Percentiles rank a stretch among this genome's conserved stretches.
Conservation (phyloP, 2,329 filamentous ascomycete genomes). For the Neonectria neomacrospora region DNA sequence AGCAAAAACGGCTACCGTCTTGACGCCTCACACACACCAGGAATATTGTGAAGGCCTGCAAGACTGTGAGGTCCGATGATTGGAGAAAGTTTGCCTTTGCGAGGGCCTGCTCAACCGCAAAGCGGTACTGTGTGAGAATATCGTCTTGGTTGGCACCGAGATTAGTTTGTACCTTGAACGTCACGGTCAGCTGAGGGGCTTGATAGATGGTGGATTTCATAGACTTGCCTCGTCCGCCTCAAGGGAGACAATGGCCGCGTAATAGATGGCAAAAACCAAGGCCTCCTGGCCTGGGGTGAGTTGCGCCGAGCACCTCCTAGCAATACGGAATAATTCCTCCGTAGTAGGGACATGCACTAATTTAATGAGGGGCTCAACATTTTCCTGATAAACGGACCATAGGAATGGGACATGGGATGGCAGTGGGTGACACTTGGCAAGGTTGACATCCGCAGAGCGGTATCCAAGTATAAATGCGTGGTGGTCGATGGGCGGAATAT, state of each 20-base stretch:
- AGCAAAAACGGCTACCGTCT: conserved; percentile 65
- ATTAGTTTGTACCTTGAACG: conserved; percentile 47
- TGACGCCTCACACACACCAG: conserved; percentile 60
- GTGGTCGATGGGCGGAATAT: conserved; percentile 60
- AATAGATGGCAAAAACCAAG: conserved; percentile 72
- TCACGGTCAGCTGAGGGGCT: conserved; percentile 18
- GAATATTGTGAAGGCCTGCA: conserved; percentile 70
- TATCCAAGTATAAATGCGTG: conserved; percentile 80
- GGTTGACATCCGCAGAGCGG: conserved; percentile 74
- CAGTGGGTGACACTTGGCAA: conserved; percentile 72
- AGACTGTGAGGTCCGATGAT: conserved; percentile 64
- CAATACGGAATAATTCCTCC: conserved; percentile 69
- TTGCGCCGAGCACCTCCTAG: conserved; percentile 67
- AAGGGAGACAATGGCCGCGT: conserved; percentile 67
- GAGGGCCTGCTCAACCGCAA: conserved; percentile 67
- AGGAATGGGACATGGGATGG: conserved; percentile 73
- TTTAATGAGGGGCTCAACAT: conserved; percentile 79
- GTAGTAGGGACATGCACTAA: conserved; percentile 76
- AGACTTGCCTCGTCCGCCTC: conserved; percentile 66
- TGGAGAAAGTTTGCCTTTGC: conserved; percentile 68
- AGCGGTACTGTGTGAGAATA: conserved; percentile 60
- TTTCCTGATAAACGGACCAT: conserved; percentile 78
- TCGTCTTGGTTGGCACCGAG: conserved; percentile 58
- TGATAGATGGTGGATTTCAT: background rate
- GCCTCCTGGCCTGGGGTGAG: conserved; percentile 69